phyloP scores from a whole-genome alignment of 2,329 filamentous ascomycete species.

The Fusarium sp. region DNA sequence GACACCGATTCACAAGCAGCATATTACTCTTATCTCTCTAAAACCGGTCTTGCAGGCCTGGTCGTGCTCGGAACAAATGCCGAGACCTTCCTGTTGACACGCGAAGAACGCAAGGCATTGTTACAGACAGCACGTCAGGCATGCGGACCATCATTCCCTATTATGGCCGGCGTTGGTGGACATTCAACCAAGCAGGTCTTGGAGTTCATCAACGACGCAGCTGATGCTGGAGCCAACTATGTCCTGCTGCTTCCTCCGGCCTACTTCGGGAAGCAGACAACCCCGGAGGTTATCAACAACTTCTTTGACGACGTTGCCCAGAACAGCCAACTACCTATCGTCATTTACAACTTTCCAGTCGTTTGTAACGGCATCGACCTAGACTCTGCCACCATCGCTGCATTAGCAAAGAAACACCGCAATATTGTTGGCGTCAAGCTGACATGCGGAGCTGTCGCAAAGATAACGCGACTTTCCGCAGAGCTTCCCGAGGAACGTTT shows the following conservation, averaged over 20 bases:
- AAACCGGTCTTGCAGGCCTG: slow-evolving; percentile 60
- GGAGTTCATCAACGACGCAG: slow-evolving; percentile 69
- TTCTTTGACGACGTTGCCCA: slow-evolving; percentile 69
- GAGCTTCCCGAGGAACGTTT: slow-evolving; percentile 65
- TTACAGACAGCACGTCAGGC: slow-evolving; percentile 74
- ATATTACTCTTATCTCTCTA: slow-evolving; percentile 63
- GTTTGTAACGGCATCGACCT: slow-evolving; percentile 76
- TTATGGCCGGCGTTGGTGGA: slow-evolving; percentile 77
- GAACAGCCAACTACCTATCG: slow-evolving; percentile 63
- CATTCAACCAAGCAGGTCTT: slow-evolving; percentile 73
- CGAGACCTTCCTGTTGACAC: slow-evolving; percentile 66
- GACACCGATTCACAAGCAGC: slow-evolving; percentile 59
- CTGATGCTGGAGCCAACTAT: slow-evolving; percentile 69
- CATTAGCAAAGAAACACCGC: slow-evolving; percentile 40
- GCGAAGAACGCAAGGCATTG: slow-evolving; percentile 66
- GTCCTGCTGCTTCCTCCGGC: slow-evolving; percentile 69
- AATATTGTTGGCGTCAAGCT: slow-evolving; percentile 78
- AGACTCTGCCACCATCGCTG: slow-evolving; percentile 68
- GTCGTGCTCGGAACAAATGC: slow-evolving; percentile 67
- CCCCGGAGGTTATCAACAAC: slow-evolving; percentile 64
- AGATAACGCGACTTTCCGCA: slow-evolving; percentile 69
- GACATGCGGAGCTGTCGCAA: slow-evolving; percentile 78
- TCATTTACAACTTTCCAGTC: slow-evolving; percentile 76
- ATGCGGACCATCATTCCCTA: slow-evolving; percentile 85
- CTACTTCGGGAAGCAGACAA: slow-evolving; percentile 73